Conservation (phyloP, 116 monocot species). For the Zostera marina region DNA sequence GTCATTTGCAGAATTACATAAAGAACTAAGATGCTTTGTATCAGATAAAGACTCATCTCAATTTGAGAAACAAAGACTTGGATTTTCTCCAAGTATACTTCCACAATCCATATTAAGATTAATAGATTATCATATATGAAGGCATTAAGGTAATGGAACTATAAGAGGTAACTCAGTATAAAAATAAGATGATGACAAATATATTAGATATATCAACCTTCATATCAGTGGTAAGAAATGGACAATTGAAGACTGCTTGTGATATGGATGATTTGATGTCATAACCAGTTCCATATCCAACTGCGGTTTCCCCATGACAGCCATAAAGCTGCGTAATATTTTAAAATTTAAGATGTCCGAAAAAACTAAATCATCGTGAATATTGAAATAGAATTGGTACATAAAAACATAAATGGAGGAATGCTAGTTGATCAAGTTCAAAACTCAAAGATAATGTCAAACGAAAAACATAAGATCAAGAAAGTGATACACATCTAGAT, state of each 20-base stretch:
- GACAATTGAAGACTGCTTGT: slow-evolving; percentile 49
- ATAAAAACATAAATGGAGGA: no score
- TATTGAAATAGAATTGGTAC: no score
- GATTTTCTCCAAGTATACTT: no score
- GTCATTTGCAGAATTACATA: no score
- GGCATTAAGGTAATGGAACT: background rate
- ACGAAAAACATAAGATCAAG: no score
- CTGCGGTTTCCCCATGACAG: slow-evolving; percentile 39
- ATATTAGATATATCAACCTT: slow-evolving; percentile 28
- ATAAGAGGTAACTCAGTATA: background rate
- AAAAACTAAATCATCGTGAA: background rate
- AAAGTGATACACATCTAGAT: no score
- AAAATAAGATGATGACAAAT: background rate
- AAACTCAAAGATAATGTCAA: no score
- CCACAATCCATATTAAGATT: no score
- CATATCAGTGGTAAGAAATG: slow-evolving; percentile 27
- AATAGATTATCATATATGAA: background rate
- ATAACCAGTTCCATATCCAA: slow-evolving; percentile 70
- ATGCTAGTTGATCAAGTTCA: no score
- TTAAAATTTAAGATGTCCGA: background rate
- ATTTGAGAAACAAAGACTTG: no score
- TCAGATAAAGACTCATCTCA: no score
- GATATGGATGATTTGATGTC: slow-evolving; percentile 49
- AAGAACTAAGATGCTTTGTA: no score
- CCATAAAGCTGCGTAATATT: slow-evolving; percentile 32